Base-by-base conservation (phyloP, 768 basidiomycete genomes). In the Calvatia gigantea region DNA sequence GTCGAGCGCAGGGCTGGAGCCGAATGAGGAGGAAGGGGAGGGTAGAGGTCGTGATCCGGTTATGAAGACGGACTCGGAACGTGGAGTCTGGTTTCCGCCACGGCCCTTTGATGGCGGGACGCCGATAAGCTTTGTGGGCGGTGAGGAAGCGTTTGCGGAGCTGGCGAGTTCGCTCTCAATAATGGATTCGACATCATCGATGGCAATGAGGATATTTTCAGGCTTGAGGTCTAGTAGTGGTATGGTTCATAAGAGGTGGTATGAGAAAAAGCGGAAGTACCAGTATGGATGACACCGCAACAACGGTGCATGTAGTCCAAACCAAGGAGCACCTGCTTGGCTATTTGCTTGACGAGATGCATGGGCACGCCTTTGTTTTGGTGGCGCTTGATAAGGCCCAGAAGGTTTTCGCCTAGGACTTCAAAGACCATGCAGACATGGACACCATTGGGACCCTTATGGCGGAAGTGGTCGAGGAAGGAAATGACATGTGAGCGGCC, bases 351-450 rank as follows among this genome's bases (percentile, higher is more conserved):
- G 61, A 96, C 93, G 61, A 98, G 75, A 47, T 78, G 86, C 79
- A 93, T 91, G 12, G 96, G 95, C 1, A 98, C 95, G 60, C 96
- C 96, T 64, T 96, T 94, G 75, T 94, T 94, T 77, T 98, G 95
- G 75, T 98, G 94, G 9, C 96, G 84, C 73, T 97, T 98, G 81
- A 98, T 97, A 64, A 99, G 82, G 4, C 89, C 94, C 2, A 98
- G 83, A 2, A 99, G 77, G 68, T 96, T 98, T 73, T 99, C 96
- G 58, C 96, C 97, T 7, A 99, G 82, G 23, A 98, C 97, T 70
- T 99, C 97, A 65, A 98, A 98, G 12, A 97, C 94, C 97, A 99
- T 98, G 80, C 97, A 98, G 62, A 99, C 91, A 72, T 99, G 97
- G 14, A 83, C 87, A 33, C 97, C 97, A 69, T 99, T 97, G 8